Conservation (phyloP, 345 rosid genomes). For the Schrenkiella parvula region DNA sequence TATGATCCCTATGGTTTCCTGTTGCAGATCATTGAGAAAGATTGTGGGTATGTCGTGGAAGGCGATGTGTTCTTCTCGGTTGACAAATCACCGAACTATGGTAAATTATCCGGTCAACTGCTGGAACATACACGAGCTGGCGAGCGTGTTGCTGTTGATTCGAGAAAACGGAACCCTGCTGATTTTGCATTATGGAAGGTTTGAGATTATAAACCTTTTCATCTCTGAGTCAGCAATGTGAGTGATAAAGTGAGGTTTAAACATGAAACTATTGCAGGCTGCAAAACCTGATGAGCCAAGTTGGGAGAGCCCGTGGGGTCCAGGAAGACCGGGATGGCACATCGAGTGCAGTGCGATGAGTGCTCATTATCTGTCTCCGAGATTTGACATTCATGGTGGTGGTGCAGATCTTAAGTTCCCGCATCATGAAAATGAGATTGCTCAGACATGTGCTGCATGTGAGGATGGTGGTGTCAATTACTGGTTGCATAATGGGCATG, state of each 20-base stretch:
- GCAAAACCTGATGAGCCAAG: constrained; percentile 85
- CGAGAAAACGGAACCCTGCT: constrained; percentile 78
- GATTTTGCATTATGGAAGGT: constrained; percentile 98
- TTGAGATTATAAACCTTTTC: neutral
- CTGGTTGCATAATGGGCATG: constrained; percentile 96
- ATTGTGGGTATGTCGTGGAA: constrained; percentile 60
- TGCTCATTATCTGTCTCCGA: constrained; percentile 56
- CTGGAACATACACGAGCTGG: constrained; percentile 77
- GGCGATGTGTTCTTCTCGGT: constrained; percentile 85
- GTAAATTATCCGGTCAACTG: constrained; percentile 66
- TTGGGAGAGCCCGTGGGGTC: constrained; percentile 95
- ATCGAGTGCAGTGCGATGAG: constrained; percentile 99
- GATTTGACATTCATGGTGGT: constrained; percentile 86
- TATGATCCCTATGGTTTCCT: neutral
- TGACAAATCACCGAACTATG: constrained; percentile 70
- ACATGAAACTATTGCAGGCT: constrained; percentile 44
- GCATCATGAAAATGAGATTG: constrained; percentile 88
- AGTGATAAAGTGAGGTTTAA: constrained; percentile 9
- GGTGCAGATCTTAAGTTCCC: constrained; percentile 80
- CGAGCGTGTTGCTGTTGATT: constrained; percentile 79
- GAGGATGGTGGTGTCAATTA: constrained; percentile 51
- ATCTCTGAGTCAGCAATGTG: neutral
- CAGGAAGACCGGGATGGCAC: constrained; percentile 97
- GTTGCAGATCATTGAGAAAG: constrained; percentile 76
- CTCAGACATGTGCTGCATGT: constrained; percentile 78